A percentile compares a stretch with the other conserved stretches of the same genome.
phyloP scores from a whole-genome alignment of 805 yeast genomes.

The Kregervanrija fluxuum region DNA sequence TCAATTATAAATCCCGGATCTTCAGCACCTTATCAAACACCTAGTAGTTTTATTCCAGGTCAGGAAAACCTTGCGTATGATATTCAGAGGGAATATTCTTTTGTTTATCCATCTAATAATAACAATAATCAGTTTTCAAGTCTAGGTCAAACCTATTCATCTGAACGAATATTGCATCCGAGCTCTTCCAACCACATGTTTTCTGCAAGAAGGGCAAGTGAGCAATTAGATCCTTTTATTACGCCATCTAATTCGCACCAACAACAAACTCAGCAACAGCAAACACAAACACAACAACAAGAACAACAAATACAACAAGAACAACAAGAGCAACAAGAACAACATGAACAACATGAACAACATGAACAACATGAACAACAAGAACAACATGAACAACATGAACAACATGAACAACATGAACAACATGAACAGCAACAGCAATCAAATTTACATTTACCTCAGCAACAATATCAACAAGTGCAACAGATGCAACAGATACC shows the following conservation, averaged over 20 bases:
- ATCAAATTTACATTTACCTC: conserved; percentile 1
- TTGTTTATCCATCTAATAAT: conserved; percentile 17
- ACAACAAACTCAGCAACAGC: not conserved
- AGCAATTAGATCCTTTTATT: conserved; percentile 42
- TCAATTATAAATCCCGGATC: not conserved
- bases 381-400: conserved; percentile 9
- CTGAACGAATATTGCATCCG: conserved; percentile 19
- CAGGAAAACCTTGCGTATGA: conserved; percentile 21
- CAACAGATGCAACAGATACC: conserved; percentile 4
- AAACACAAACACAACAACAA: not conserved
- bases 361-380: conserved; percentile 6
- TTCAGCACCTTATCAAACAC: not conserved
- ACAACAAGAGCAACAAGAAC: no score
- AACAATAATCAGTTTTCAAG: conserved; percentile 2
- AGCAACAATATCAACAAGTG: conserved; percentile 2
- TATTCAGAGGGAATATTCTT: conserved; percentile 22
- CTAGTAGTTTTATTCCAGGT: conserved; percentile 1
- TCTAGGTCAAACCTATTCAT: conserved; percentile 20
- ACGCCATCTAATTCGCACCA: conserved; percentile 16
- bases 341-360: conserved; percentile 7
- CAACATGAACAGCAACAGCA: conserved; percentile 10
- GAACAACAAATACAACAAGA: no score
- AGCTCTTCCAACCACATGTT: conserved; percentile 19
- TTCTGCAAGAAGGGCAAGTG: conserved; percentile 37
- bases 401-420: conserved; percentile 7